Conservation (phyloP, 257 asterid genomes). For the Anisodus tanguticus region DNA sequence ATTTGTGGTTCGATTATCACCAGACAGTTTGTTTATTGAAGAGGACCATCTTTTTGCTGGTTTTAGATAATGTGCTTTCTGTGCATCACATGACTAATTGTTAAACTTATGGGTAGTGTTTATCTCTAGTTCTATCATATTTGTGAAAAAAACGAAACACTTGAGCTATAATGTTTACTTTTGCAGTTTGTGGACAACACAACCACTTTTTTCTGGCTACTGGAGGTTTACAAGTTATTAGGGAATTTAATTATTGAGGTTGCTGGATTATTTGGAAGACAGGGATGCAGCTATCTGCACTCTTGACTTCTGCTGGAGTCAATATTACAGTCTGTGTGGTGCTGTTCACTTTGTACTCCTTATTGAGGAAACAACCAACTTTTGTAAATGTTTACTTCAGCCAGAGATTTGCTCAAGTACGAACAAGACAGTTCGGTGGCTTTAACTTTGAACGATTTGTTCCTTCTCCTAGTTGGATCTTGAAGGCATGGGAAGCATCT, state of each 20-base stretch:
- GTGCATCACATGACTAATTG: neutral
- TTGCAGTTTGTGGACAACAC: neutral
- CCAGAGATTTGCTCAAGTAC: conserved; percentile 27
- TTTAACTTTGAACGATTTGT: conserved; percentile 35
- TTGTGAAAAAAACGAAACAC: neutral
- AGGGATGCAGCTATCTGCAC: conserved; percentile 47
- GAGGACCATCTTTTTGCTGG: neutral
- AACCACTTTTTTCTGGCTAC: neutral
- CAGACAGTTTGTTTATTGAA: neutral
- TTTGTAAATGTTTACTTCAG: conserved; percentile 42
- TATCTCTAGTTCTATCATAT: neutral
- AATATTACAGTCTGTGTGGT: conserved; percentile 48
- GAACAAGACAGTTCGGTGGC: neutral
- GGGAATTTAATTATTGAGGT: neutral
- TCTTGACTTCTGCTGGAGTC: conserved; percentile 54
- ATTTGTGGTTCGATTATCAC: neutral
- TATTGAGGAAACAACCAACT: conserved; percentile 50
- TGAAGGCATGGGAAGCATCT: conserved; percentile 42
- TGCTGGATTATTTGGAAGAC: conserved; percentile 21
- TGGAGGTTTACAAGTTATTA: neutral
- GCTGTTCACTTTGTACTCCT: conserved; percentile 46
- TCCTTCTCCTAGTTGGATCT: conserved; percentile 45
- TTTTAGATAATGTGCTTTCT: neutral
- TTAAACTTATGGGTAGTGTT: neutral
- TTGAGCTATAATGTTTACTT: neutral